These are phyloP conservation scores for Onygenales sp. DNA, from an alignment of 2,329 filamentous ascomycete genomes.

Conservation along the genomic window DNA sequence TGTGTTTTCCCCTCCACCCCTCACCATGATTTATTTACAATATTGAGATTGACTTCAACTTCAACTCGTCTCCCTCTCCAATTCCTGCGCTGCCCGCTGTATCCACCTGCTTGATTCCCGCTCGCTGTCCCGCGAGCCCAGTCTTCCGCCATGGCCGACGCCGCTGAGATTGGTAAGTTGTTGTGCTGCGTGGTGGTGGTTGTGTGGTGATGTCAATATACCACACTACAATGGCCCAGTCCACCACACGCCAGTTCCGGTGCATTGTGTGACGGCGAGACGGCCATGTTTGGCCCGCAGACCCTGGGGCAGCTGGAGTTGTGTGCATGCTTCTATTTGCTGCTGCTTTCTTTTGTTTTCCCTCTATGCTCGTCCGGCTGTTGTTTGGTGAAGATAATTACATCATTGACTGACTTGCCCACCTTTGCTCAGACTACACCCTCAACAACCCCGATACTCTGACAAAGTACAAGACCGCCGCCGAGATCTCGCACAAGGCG, in stretches of 20 bases:
- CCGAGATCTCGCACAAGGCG: slow-evolving; percentile 90
- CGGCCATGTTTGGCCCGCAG: no score
- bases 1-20: background rate
- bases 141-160: slow-evolving; percentile 12
- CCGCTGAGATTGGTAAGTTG: slow-evolving; percentile 13
- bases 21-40: background rate
- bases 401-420: slow-evolving; percentile 6
- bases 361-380: no score
- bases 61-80: no score
- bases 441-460: slow-evolving; percentile 88
- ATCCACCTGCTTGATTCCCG: no score
- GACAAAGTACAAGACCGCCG: slow-evolving; percentile 98
- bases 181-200: background rate
- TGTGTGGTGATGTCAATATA: background rate
- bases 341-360: background rate
- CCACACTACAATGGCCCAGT: no score
- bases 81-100: no score
- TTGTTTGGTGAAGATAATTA: background rate
- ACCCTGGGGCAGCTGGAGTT: no score
- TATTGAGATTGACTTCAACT: no score
- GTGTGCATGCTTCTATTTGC: background rate
- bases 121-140: background rate
- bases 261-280: no score
- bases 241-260: no score
- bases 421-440: slow-evolving; percentile 58